Base-by-base conservation (phyloP, 495 filamentous ascomycete species). In the Parathielavia appendiculata region DNA sequence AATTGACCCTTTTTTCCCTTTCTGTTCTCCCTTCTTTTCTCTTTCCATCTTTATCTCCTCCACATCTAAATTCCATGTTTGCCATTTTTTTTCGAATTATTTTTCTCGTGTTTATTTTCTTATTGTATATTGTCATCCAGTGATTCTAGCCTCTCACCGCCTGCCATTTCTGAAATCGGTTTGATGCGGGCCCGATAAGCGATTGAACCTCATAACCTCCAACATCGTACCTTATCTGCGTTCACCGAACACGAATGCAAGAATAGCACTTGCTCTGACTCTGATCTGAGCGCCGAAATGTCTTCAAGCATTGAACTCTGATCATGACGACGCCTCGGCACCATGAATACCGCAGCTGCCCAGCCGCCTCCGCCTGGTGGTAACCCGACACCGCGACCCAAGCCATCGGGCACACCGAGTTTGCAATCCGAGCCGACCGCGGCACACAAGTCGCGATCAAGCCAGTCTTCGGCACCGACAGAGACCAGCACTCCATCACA, bases 341-440 rank as follows among this genome's bases (percentile, higher is more conserved):
- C 50, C 56, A 69, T 64, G 67, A 65, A 62, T 52, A 65, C 66
- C 26, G 60, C 63, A n/a, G 60, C 56, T 50, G 45, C 64, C 40
- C 60, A 64, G 57, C 56, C 54, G 30, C 65, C 62, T 35, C 41
- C 44, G 14, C 45, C 47, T 30, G 61, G 58, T 47, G 71, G 66
- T 54, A 51, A 54, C 46, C 61, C 68, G 34, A 71, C 69, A 40
- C 58, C 62, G 19, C 54, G 54, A 12, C 62, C 50, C 13, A 54
- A 53, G 35, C 41, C 38, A 11, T 59, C 55, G 20, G 53, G 54
- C 44, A 63, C 52, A 2, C 53, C 61, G 51, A 57, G 52, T 36
- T 17, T 51, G 11, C 60, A 63, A 20, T 56, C 56, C 23, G 56
- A 59, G 46, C 35, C 60, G n/a, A 20, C 45, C 10, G 17, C 40